Conservation (phyloP, 2,329 filamentous ascomycete species). For the Ascochyta koolunga region DNA sequence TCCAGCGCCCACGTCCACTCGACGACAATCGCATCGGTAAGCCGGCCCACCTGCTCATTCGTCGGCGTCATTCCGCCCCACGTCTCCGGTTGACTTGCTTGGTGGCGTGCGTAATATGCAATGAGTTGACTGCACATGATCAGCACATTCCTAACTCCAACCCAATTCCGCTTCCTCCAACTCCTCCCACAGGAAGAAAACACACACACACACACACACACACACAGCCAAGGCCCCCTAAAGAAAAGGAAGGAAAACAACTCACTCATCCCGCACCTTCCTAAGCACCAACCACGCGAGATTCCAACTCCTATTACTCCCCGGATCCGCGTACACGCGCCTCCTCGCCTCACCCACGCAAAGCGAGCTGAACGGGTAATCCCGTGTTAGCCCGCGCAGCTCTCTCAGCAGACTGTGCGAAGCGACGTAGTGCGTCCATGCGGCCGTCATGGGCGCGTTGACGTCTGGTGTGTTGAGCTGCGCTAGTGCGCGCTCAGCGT, state of each 20-base stretch:
- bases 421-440: conserved; percentile 74
- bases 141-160: conserved; percentile 6
- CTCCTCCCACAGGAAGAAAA: background rate
- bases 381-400: conserved; percentile 69
- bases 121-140: conserved; percentile 62
- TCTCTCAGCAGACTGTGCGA: conserved; percentile 73
- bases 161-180: too few species aligned
- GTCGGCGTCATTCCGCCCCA: conserved; percentile 68
- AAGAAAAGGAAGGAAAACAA: conserved; percentile 15
- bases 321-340: conserved; percentile 67
- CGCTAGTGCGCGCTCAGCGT: conserved; percentile 71
- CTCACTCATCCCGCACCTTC: conserved; percentile 70
- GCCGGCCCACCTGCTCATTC: conserved; percentile 61
- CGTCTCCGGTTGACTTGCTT: conserved; percentile 70
- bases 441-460: conserved; percentile 69
- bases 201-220: too few species aligned
- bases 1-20: conserved; percentile 72
- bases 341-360: conserved; percentile 69
- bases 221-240: too few species aligned
- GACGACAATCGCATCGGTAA: conserved; percentile 66
- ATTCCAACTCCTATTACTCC: conserved; percentile 75
- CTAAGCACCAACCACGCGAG: conserved; percentile 73
- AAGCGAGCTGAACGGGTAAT: conserved; percentile 70
- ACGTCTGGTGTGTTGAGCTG: conserved; percentile 64
- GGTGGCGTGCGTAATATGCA: conserved; percentile 63